phyloP scores from a whole-genome alignment of 2,329 filamentous ascomycete genomes.

The Trichoderma harzianum region DNA sequence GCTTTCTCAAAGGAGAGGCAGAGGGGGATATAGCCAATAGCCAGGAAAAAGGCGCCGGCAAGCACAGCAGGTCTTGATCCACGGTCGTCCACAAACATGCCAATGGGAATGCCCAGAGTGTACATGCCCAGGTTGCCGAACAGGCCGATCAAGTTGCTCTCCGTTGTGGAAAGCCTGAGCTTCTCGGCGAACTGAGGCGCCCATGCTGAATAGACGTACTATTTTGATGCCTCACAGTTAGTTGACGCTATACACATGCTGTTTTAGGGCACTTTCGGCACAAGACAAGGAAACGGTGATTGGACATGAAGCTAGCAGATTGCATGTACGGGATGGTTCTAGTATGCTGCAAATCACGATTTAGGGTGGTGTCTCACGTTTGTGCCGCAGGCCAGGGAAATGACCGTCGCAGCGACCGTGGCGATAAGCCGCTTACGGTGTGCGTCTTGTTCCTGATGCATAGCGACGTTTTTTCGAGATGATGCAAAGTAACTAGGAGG shows the following conservation, averaged over 20 bases:
- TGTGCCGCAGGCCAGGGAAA: constrained; percentile 86
- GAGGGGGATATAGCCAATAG: constrained; percentile 80
- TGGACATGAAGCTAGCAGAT: neutral
- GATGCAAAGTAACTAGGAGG: neutral
- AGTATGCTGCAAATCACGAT: neutral
- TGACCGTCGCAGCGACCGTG: constrained; percentile 77
- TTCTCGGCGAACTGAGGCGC: constrained; percentile 89
- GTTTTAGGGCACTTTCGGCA: neutral
- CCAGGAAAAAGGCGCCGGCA: constrained; percentile 68
- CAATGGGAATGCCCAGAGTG: constrained; percentile 80
- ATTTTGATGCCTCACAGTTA: constrained; percentile 17
- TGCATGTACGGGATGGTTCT: neutral
- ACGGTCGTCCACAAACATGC: constrained; percentile 78
- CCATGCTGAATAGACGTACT: constrained; percentile 99
- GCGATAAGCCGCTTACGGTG: constrained; percentile 62
- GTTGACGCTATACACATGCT: neutral
- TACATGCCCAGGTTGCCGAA: constrained; percentile 93
- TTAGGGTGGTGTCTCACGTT: constrained; percentile 58
- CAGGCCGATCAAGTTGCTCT: constrained; percentile 88
- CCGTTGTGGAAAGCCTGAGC: constrained; percentile 82
- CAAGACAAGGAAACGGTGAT: neutral
- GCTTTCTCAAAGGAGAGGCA: constrained; percentile 73
- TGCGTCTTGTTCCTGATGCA: constrained; percentile 16
- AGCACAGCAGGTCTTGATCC: constrained; percentile 78
- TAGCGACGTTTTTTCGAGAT: neutral